Evolutionary conservation across 1,284 basidiomycete species (phyloP).

Genomic region (Inonotus obliquus): DNA sequence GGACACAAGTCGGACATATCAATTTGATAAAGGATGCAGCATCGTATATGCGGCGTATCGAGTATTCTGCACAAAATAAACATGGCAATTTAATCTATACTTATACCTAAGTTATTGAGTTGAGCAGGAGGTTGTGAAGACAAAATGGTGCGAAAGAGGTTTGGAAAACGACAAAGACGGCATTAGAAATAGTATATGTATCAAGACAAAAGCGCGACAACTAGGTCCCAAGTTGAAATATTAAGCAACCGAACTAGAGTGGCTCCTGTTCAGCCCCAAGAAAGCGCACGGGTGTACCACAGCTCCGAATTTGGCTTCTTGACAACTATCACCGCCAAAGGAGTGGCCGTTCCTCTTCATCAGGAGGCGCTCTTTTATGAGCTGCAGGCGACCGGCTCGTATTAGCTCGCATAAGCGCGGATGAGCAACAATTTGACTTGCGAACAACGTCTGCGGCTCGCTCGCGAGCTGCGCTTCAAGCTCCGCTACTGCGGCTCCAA

Average conservation of each 20-base stretch:
- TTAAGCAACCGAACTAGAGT: not conserved
- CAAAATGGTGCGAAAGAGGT: too few species aligned
- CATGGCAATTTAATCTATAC: too few species aligned
- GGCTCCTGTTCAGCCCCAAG: not conserved
- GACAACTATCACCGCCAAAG: not conserved
- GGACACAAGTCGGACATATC: not conserved
- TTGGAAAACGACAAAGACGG: not conserved
- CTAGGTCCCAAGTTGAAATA: not conserved
- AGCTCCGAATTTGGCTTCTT: not conserved
- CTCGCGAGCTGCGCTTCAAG: not conserved
- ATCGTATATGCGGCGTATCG: too few species aligned
- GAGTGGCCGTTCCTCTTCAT: not conserved
- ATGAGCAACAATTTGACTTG: slow-evolving; percentile 6
- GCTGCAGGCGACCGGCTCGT: slow-evolving; percentile 11
- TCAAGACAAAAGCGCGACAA: not conserved
- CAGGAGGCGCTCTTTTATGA: slow-evolving; percentile 10
- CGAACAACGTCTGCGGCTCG: slow-evolving; percentile 12
- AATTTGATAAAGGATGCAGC: too few species aligned
- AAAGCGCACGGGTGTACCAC: not conserved
- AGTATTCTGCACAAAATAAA: too few species aligned
- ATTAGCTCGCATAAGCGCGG: slow-evolving; percentile 12
- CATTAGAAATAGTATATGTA: too few species aligned
- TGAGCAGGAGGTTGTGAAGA: too few species aligned
- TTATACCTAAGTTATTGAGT: too few species aligned
- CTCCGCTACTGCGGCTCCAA: not conserved